Percentiles rank a stretch among this genome's conserved stretches.
These are phyloP conservation scores for Chalaropsis thielavioides DNA, from an alignment of 2,329 filamentous ascomycete genomes.

Conservation along the genomic window DNA sequence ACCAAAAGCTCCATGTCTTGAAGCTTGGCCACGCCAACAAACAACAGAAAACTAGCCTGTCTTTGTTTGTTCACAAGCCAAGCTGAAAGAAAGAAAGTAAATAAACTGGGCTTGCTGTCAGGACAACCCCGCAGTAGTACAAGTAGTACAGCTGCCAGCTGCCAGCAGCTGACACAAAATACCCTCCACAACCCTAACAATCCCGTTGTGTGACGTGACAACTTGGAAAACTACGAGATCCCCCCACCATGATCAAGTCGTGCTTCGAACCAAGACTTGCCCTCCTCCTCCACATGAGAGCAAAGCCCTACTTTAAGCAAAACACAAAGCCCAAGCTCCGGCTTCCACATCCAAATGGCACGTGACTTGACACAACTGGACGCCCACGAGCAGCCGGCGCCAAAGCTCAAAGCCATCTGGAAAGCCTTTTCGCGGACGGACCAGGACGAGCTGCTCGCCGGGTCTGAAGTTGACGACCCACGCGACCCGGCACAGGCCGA, in stretches of 20 bases:
- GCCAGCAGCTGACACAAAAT: not conserved
- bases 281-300: not conserved
- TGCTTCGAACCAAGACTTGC: not conserved
- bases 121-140: not conserved
- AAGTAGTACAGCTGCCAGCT: not conserved
- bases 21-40: not conserved
- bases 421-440: constrained; percentile 57
- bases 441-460: constrained; percentile 34
- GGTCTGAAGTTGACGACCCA: constrained; percentile 41
- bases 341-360: not conserved
- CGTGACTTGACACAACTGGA: constrained; percentile 37
- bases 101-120: constrained; percentile 4
- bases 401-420: constrained; percentile 54
- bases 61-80: constrained; percentile 7
- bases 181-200: not conserved
- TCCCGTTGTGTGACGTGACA: not conserved
- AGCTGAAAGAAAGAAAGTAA: constrained; percentile 13
- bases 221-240: not conserved
- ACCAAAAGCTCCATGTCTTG: too few relatives aligned
- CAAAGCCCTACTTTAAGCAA: not conserved
- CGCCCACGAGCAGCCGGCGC: constrained; percentile 64
- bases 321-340: not conserved
- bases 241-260: not conserved
- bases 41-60: not conserved
- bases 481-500: constrained; percentile 26